A percentile compares a stretch with the other conserved stretches of the same genome.
Evolutionary conservation across 2,329 filamentous ascomycete genomes (phyloP).

Genomic region (Trichophyton schoenleinii): DNA sequence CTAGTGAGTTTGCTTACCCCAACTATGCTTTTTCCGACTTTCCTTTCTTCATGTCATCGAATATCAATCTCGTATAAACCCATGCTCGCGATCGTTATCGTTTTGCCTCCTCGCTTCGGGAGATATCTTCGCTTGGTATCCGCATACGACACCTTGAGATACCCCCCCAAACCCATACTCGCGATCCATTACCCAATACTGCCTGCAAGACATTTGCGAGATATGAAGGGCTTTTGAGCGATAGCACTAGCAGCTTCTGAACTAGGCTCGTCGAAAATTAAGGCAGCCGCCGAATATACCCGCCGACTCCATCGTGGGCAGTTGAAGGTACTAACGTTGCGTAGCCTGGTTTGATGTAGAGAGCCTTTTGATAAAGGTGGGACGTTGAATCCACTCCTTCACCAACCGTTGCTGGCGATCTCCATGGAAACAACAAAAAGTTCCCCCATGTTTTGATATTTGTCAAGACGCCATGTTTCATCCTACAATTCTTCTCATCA

Average conservation of each 20-base stretch:
- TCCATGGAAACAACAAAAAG: neutral
- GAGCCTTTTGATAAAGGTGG: neutral
- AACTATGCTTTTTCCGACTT: neutral
- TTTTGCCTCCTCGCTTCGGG: neutral
- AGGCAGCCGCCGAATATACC: slow-evolving; percentile 1
- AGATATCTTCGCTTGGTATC: neutral
- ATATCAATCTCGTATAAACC: neutral
- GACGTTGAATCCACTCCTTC: neutral
- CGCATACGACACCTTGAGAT: neutral
- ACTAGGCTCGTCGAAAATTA: neutral
- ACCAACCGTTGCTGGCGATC: neutral
- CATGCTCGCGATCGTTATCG: neutral
- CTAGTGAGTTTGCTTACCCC: neutral
- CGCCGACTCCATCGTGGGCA: neutral
- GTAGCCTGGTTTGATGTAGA: neutral
- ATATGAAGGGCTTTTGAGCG: neutral
- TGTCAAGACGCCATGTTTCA: neutral
- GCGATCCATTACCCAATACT: neutral
- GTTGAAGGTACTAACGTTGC: neutral
- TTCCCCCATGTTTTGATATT: neutral
- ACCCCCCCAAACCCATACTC: neutral
- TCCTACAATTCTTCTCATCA: neutral
- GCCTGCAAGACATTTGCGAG: neutral
- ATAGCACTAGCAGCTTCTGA: neutral
- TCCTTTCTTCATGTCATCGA: neutral